Evolutionary conservation across 768 basidiomycete genomes (phyloP).

Genomic region (Austroboletus eburneus): DNA sequence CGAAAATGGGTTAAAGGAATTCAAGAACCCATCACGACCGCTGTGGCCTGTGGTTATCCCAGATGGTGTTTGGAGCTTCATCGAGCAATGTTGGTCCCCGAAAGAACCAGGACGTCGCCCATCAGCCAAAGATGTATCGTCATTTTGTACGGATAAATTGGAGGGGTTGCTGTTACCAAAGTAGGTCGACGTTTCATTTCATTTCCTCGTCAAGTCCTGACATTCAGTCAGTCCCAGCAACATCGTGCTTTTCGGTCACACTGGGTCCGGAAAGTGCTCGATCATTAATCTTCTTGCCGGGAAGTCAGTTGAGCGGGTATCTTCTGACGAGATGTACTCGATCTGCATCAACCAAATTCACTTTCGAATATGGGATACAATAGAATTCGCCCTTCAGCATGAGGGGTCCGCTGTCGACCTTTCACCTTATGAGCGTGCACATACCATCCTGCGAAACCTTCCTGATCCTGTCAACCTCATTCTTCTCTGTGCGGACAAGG

Average conservation of each 20-base stretch:
- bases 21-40: conserved; percentile 1
- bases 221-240: conserved; percentile 1
- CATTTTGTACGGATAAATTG: not conserved
- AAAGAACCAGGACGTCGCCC: not conserved
- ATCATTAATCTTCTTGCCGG: conserved; percentile 19
- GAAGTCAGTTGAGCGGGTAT: conserved; percentile 18
- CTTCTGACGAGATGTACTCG: conserved; percentile 10
- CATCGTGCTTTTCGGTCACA: conserved; percentile 13
- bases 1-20: not conserved
- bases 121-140: not conserved
- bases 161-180: not conserved
- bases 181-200: not conserved
- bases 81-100: conserved; percentile 8
- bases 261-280: conserved; percentile 19
- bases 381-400: conserved; percentile 16
- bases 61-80: not conserved
- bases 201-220: not conserved
- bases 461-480: conserved; percentile 32
- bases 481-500: conserved; percentile 31
- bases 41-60: conserved; percentile 1
- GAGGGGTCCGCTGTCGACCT: not conserved
- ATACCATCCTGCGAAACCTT: conserved; percentile 26
- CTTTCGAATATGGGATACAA: conserved; percentile 25
- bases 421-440: conserved; percentile 16
- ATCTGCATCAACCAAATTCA: not conserved